Evolutionary conservation across 345 rosid species (phyloP), one percentile per base, ranked within the genome.

Genomic region (Eucalyptus shirleyi): DNA sequence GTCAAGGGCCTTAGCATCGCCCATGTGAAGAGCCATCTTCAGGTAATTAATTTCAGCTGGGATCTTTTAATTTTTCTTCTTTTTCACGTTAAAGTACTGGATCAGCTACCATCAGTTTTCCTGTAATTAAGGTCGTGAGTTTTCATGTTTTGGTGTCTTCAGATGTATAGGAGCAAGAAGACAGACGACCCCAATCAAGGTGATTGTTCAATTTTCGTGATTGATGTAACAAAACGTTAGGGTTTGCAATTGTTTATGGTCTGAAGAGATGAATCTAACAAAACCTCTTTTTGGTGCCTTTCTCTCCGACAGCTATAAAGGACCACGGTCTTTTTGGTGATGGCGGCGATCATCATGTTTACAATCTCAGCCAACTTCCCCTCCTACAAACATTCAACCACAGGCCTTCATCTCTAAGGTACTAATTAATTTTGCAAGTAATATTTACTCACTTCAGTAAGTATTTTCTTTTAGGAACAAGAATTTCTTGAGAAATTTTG

Each of bases 361-460:
- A 90, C 94, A 94, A 93, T 87, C 94, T 94, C 88, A 93, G 93
- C 92, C 97, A 95, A 50, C 93, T 95, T 88, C 93, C 98, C 47
- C 94, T 94, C 95, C 89, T 95, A 19, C 94, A 93, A 89, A 91
- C 91, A 90, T 95, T 96, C 88, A 92, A 93, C 88, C 95, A 89
- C 90, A 92, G 92, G 89, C 88, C 94, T 90, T 91, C 92, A 86
- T 92, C 92, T 86, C 89, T 94, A 6, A 91, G 90, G 92, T 93
- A 87, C 50, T 30, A 19, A 51, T 37, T 17, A 47, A 51, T 50
- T 69, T 59, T 24, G 15, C 85, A 12, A 77, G 30, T 37, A 37
- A 77, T 51, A 47, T 8, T 1, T 28, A 28, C 37, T 49, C 23
- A 42, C 34, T 47, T 30, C 51, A 86, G 30, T 28, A 19, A 86